A percentile compares a stretch with the other conserved stretches of the same genome.
These are phyloP conservation scores for Aspergillus piperis DNA, from an alignment of 2,329 filamentous ascomycete species.

Conservation along the genomic window DNA sequence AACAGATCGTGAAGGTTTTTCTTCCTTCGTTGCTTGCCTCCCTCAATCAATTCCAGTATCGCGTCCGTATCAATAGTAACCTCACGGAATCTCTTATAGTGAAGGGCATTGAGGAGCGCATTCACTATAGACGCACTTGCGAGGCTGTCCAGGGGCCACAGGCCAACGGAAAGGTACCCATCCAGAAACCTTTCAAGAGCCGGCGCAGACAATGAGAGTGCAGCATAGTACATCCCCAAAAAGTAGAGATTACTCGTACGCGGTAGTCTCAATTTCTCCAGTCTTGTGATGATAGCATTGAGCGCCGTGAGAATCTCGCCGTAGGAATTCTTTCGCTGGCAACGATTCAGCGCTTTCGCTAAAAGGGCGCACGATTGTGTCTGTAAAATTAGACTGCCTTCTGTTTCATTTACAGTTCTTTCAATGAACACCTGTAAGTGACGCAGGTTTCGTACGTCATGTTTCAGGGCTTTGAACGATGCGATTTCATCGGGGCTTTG, in stretches of 20 bases:
- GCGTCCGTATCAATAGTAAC: constrained; percentile 20
- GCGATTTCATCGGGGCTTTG: background rate
- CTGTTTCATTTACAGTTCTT: constrained; percentile 20
- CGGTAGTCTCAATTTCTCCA: constrained; percentile 21
- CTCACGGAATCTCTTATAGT: constrained; percentile 23
- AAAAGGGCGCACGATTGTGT: constrained; percentile 15
- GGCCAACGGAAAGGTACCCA: constrained; percentile 15
- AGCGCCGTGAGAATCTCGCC: constrained; percentile 35
- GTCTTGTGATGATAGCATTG: constrained; percentile 32
- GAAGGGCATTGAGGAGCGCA: constrained; percentile 25
- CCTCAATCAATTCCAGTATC: constrained; percentile 27
- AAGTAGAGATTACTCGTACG: constrained; percentile 18
- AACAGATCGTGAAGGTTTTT: constrained; percentile 23
- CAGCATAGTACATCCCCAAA: constrained; percentile 36
- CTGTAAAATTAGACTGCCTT: constrained; percentile 14
- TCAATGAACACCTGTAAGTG: constrained; percentile 30
- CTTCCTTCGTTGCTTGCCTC: constrained; percentile 14
- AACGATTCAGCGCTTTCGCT: constrained; percentile 24
- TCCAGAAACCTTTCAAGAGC: constrained; percentile 32
- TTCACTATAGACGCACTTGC: constrained; percentile 25
- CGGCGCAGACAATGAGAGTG: constrained; percentile 29
- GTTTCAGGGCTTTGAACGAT: background rate
- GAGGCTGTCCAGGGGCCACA: background rate
- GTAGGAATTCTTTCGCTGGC: constrained; percentile 26
- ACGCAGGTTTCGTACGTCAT: constrained; percentile 11